Evolutionary conservation across 345 rosid genomes (phyloP).

Genomic region (Eucalyptus fibrosa): DNA sequence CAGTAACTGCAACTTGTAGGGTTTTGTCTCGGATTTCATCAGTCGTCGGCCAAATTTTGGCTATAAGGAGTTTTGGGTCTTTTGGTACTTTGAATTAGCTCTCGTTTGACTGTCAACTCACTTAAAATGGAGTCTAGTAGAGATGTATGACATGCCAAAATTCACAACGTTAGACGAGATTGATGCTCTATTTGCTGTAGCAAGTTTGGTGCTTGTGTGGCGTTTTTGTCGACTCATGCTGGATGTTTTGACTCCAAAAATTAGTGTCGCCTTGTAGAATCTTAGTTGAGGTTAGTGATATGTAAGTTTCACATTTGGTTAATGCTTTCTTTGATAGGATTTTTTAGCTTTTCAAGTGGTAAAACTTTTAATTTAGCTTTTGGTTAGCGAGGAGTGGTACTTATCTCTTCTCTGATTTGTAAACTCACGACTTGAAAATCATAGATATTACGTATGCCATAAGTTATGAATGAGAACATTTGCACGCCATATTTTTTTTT

Average conservation of each 20-base stretch:
- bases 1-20: fast-evolving
- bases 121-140: fast-evolving
- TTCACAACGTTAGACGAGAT: too few relatives aligned
- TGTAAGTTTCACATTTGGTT: not conserved
- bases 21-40: fast-evolving
- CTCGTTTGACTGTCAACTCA: fast-evolving
- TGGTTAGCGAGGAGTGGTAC: not conserved
- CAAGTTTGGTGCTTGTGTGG: too few relatives aligned
- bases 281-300: not conserved
- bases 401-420: not conserved
- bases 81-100: not conserved
- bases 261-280: not conserved
- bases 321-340: not conserved
- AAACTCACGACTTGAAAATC: not conserved
- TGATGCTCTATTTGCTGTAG: too few relatives aligned
- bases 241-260: too few relatives aligned
- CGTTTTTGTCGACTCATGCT: too few relatives aligned
- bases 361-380: not conserved
- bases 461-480: too few relatives aligned
- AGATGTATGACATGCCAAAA: too few relatives aligned
- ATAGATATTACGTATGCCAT: too few relatives aligned
- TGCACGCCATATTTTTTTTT: too few relatives aligned
- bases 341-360: not conserved
- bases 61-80: too few relatives aligned
- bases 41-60: too few relatives aligned